Conservation (phyloP, 148 eudicot species). For the Polygonum maritimum region DNA sequence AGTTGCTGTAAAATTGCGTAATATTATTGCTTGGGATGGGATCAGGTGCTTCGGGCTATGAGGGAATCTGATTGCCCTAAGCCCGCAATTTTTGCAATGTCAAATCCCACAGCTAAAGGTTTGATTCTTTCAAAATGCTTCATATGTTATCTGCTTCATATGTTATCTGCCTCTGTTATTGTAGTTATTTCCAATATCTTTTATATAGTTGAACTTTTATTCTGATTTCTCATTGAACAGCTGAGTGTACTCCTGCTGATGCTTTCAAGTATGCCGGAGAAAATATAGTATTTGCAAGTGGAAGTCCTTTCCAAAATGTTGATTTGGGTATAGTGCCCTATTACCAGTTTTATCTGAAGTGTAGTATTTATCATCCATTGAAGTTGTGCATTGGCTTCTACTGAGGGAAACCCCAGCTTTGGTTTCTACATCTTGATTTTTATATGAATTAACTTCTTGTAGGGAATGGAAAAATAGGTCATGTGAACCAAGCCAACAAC, state of each 20-base stretch:
- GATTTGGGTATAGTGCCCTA: slow-evolving; percentile 53
- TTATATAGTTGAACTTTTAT: slow-evolving; percentile 1
- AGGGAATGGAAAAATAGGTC: slow-evolving; percentile 92
- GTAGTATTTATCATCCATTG: neutral
- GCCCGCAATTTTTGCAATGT: slow-evolving; percentile 99
- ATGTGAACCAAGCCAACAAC: slow-evolving; percentile 99
- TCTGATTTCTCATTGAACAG: slow-evolving; percentile 27
- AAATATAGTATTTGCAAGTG: slow-evolving; percentile 88
- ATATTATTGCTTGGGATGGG: neutral
- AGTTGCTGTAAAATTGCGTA: neutral
- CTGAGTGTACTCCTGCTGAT: slow-evolving; percentile 92
- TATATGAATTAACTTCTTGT: slow-evolving; percentile 10
- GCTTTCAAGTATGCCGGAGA: slow-evolving; percentile 96
- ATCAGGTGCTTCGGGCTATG: slow-evolving; percentile 92
- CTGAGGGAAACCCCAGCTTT: neutral
- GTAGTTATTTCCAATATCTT: neutral
- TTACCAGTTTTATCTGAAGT: neutral
- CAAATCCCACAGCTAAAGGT: slow-evolving; percentile 97
- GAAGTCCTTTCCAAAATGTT: slow-evolving; percentile 92
- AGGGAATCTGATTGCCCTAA: slow-evolving; percentile 67
- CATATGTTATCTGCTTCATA: neutral
- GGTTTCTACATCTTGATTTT: neutral
- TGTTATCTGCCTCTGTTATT: neutral
- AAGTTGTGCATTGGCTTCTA: neutral
- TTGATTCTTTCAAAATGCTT: slow-evolving; percentile 18